Evolutionary conservation across 1,284 basidiomycete species (phyloP).

Genomic region (Rugosomyces carneus): DNA sequence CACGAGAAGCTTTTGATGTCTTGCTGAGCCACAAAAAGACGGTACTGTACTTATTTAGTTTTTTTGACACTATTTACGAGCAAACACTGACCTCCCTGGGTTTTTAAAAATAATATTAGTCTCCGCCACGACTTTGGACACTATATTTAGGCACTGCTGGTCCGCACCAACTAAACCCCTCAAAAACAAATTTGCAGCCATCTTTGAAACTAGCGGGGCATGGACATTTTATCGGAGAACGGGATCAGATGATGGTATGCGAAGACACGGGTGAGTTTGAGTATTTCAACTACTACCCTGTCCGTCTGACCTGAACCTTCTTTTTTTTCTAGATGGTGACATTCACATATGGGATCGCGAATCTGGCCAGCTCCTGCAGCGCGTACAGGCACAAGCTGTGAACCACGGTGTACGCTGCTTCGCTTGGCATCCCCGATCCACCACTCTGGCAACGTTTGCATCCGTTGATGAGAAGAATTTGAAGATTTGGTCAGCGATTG

Average conservation of each 20-base stretch:
- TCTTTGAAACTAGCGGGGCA: constrained; percentile 3
- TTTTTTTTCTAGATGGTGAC: constrained; percentile 4
- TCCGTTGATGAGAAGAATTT: constrained; percentile 7
- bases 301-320: not conserved
- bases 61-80: no score
- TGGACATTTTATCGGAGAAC: constrained; percentile 7
- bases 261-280: not conserved
- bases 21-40: constrained; percentile 7
- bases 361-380: constrained; percentile 1
- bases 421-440: constrained; percentile 6
- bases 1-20: constrained; percentile 6
- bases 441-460: constrained; percentile 5
- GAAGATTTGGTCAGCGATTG: constrained; percentile 13
- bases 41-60: no score
- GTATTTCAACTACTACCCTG: not conserved
- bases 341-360: constrained; percentile 14
- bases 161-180: constrained; percentile 1
- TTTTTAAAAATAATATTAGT: no score
- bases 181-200: not conserved
- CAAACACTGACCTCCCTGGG: no score
- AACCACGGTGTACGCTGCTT: constrained; percentile 9
- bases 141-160: constrained; percentile 1
- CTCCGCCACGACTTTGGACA: constrained; percentile 9
- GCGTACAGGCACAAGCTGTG: constrained; percentile 3
- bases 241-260: constrained; percentile 11